Percentiles rank a stretch among this genome's conserved stretches.
These are phyloP conservation scores for Aspergillus sp. DNA, from an alignment of 2,329 filamentous ascomycete species.

Conservation along the genomic window DNA sequence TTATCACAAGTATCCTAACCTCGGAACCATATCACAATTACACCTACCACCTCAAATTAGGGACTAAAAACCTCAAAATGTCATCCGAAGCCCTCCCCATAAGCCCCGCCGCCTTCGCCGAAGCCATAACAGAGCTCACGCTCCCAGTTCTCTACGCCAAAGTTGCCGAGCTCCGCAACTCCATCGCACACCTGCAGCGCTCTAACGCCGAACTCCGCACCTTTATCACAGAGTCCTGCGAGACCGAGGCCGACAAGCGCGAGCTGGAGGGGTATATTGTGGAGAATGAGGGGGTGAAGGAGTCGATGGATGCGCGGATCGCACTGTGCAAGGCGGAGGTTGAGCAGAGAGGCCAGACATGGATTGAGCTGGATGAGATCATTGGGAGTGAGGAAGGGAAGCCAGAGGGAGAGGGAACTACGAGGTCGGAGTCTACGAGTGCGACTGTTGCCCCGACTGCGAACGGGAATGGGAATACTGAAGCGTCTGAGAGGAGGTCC, in stretches of 20 bases:
- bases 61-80: slow-evolving; percentile 42
- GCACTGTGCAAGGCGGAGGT: slow-evolving; percentile 56
- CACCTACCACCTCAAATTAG: slow-evolving; percentile 1
- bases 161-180: slow-evolving; percentile 64
- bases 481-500: background rate
- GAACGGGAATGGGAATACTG: slow-evolving; percentile 26
- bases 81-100: slow-evolving; percentile 56
- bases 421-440: background rate
- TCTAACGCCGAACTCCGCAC: slow-evolving; percentile 62
- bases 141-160: slow-evolving; percentile 64
- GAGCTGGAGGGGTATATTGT: slow-evolving; percentile 47
- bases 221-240: slow-evolving; percentile 52
- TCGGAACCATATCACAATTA: background rate
- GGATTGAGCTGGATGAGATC: slow-evolving; percentile 44
- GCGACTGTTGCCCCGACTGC: slow-evolving; percentile 7
- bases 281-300: slow-evolving; percentile 63
- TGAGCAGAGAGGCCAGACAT: slow-evolving; percentile 59
- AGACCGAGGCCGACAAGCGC: slow-evolving; percentile 55
- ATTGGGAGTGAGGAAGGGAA: slow-evolving; percentile 25
- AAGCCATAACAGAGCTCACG: slow-evolving; percentile 62
- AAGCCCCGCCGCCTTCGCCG: slow-evolving; percentile 54
- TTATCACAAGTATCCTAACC: background rate
- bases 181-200: slow-evolving; percentile 60
- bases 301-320: slow-evolving; percentile 60
- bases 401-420: slow-evolving; percentile 4